Evolutionary conservation across 2,329 filamentous ascomycete species (phyloP), one percentile per base, ranked within the genome.

Genomic region (Phoma sp.): DNA sequence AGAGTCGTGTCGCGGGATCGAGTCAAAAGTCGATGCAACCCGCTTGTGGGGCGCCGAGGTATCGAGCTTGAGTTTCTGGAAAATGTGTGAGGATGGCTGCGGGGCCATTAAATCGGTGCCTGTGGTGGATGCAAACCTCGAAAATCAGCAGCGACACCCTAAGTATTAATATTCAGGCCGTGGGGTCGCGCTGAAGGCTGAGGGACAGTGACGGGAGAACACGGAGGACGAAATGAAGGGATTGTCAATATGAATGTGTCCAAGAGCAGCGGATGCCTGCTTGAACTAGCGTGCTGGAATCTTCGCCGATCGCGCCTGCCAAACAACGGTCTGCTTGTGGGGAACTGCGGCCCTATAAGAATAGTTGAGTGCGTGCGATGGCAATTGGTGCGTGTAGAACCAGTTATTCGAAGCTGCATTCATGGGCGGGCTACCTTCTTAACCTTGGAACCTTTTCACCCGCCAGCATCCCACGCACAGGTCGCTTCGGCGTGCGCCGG

Each of bases 61-160:
- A 58, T 76, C 68, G 68, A 77, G 65, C 61, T 70, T 75, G 62
- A 77, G 73, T 62, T 77, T 77, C 68, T 73, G 73, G 68, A 77
- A 77, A 63, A 60, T 65, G 61, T 74, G 72, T 72, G 72, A 72
- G 68, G 70, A 70, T 61, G 68, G 68, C 65, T 60, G 61, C 55
- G 72, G 70, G 69, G 73, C 74, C 73, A 77, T 76, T 69, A 65
- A 65, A 63, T 60, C 61, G 62, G 64, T 64, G 67, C 57, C 65
- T 62, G 65, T 73, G 66, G 56, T 73, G 66, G 56, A 58, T 62
- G 67, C 69, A 69, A 68, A 70, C 70, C 70, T 71, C 66, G 40
- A 57, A 44, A 47, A 29, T 13, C 49, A 44, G 60, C 47, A 39
- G 53, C 53, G 52, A 47, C 47, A 42, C 22, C 47, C 30, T 37